phyloP scores from a whole-genome alignment of 169 alveolate genomes.

The Toxoplasma gondii region DNA sequence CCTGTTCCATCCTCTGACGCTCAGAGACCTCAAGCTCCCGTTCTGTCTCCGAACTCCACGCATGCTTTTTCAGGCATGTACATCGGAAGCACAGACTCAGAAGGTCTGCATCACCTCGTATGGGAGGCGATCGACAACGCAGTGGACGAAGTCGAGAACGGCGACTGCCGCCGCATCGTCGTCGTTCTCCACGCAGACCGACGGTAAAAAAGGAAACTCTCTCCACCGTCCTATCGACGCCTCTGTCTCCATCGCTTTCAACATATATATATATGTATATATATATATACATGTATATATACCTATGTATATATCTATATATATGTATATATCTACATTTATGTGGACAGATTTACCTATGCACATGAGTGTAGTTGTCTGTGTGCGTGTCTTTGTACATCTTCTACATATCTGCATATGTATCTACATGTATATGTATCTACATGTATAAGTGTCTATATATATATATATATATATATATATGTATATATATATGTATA shows the following conservation, averaged over 20 bases:
- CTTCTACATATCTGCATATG: not conserved
- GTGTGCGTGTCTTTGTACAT: not conserved
- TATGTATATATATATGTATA: not conserved
- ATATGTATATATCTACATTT: no score
- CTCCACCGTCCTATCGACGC: no score
- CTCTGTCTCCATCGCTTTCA: no score
- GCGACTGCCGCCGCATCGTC: constrained; percentile 76
- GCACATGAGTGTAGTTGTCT: not conserved
- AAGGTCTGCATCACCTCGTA: constrained; percentile 84
- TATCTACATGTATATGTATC: not conserved
- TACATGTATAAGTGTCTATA: not conserved
- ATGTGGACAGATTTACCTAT: not conserved
- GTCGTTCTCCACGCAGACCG: constrained; percentile 78
- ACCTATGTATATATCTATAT: no score
- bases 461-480: not conserved
- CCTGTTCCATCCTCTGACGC: no score
- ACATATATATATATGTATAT: no score
- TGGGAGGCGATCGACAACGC: constrained; percentile 85
- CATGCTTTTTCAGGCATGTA: constrained; percentile 77
- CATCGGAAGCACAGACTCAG: constrained; percentile 81
- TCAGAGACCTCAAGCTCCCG: no score
- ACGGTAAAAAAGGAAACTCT: not conserved
- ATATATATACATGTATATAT: no score
- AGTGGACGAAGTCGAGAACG: constrained; percentile 82
- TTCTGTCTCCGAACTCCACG: no score